Evolutionary conservation across 805 yeast genomes (phyloP).

Genomic region (Candida sakaeoensis): DNA sequence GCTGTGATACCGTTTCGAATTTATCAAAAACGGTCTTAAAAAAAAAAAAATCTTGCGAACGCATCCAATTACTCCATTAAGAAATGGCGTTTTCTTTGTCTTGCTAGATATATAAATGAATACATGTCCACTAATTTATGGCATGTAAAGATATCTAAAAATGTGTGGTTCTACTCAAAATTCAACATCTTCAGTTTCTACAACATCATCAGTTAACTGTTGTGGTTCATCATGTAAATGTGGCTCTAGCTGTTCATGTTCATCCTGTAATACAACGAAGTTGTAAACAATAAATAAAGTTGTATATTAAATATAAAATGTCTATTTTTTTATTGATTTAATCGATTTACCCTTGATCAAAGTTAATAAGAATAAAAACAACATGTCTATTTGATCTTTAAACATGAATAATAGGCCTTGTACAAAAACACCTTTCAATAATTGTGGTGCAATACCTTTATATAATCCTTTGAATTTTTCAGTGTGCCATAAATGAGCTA

Average conservation of each 20-base stretch:
- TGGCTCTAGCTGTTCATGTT: slow-evolving; percentile 6
- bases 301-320: slow-evolving; percentile 3
- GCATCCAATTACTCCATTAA: neutral
- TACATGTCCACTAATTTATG: too few relatives aligned
- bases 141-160: neutral
- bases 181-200: neutral
- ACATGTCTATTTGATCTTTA: slow-evolving; percentile 59
- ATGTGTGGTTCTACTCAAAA: slow-evolving; percentile 5
- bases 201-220: slow-evolving; percentile 1
- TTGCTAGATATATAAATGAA: neutral
- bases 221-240: slow-evolving; percentile 6
- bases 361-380: slow-evolving; percentile 32
- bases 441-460: slow-evolving; percentile 79
- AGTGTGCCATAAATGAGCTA: slow-evolving; percentile 53
- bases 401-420: slow-evolving; percentile 83
- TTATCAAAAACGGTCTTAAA: neutral
- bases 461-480: slow-evolving; percentile 67
- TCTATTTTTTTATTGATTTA: slow-evolving; percentile 2
- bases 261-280: slow-evolving; percentile 4
- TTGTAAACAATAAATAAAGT: neutral
- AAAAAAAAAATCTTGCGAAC: too few relatives aligned
- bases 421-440: slow-evolving; percentile 75
- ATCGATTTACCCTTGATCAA: slow-evolving; percentile 18
- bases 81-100: neutral
- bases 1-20: too few relatives aligned